Evolutionary conservation across 2,329 filamentous ascomycete genomes (phyloP), one percentile per base, ranked within the genome.

Genomic region (Talaromyces sp.): DNA sequence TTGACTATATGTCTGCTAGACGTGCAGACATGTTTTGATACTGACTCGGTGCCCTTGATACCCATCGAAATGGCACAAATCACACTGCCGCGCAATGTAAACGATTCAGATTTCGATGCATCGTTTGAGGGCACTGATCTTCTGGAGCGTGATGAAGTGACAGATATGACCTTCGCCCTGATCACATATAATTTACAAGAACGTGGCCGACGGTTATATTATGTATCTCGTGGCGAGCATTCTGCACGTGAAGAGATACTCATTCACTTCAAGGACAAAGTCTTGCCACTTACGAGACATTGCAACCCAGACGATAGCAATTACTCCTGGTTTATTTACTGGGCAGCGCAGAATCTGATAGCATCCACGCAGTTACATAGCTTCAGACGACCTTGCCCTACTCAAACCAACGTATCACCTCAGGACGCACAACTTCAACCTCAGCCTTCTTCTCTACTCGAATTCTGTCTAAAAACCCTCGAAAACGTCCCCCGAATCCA

Each of bases 291-390:
- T n/a, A 45, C 67, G 8, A 60, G 64, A n/a, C 63, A 63, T 39
- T 70, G 69, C 45, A 67, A 72, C 41, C 69, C 69, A 2, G 64
- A 69, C 8, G 52, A 66, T 17, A 67, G 62, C 19, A 15, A 56
- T 3, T 69, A 67, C 48, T 67, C 68, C 4, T 71, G 69, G 69
- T 68, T 69, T 37, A 63, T 64, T 7, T 69, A 64, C 41, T 65
- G 71, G 53, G 61, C 62, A 21, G 60, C 67, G 0, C 67, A 67
- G 7, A 64, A 60, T 13, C 31, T 66, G 9, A 51, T 65, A 17
- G 60, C 66, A n/a, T 57, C 58, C 2, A 61, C 62, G 37, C 61
- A 63, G 4, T 60, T 69, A 11, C 56, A 64, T 21, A 55, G 59
- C 13, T 40, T 48, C 15, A 31, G 25, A 25, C 41, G n/a, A 4